Base-by-base conservation (phyloP, 73 alveolate genomes). In the Tetrahymena elliotti region DNA sequence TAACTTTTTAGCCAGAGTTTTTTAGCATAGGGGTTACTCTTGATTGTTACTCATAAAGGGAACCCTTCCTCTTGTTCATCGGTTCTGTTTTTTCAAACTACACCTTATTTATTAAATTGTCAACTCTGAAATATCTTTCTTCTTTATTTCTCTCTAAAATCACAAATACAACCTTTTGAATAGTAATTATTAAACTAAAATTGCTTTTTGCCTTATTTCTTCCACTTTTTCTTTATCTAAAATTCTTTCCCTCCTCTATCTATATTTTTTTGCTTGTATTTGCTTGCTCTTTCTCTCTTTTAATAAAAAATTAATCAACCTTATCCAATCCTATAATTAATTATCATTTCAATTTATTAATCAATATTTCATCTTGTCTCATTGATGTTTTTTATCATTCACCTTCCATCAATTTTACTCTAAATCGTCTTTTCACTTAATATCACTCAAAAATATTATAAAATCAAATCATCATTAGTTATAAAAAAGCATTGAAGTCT, bases 31-130 rank as follows among this genome's bases (percentile, higher is more conserved):
- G 88, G 88, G 88, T 68, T 68, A 68, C 88, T 68, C 88, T 68
- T 68, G 88, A 68, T 68, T 1, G 88, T 68, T 68, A 68, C 88
- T 68, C 88, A 68, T 31, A 68, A 68, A 68, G 88, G 88, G 88
- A 68, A 68, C 88, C 88, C 88, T 68, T 68, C 88, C 88, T 68
- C 88, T 68, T 68, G 88, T 68, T 68, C 88, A 68, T 68, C 88
- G 88, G 88, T 68, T 68, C 88, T 68, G 88, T 68, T 68, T 68
- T 68, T 68, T 68, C 88, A 68, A 68, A 68, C 88, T 68, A 68
- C 88, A 68, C 88, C 88, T 68, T 68, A 68, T 68, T 68, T 68
- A 68, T 68, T 68, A 68, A 27, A 68, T 68, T 68, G 38, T 68
- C 88, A 68, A 68, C 36, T 68, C 88, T 68, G 88, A 68, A 68